Evolutionary conservation across 352 stramenopile genomes (phyloP).

Genomic region (Phytophthora fragariae): DNA sequence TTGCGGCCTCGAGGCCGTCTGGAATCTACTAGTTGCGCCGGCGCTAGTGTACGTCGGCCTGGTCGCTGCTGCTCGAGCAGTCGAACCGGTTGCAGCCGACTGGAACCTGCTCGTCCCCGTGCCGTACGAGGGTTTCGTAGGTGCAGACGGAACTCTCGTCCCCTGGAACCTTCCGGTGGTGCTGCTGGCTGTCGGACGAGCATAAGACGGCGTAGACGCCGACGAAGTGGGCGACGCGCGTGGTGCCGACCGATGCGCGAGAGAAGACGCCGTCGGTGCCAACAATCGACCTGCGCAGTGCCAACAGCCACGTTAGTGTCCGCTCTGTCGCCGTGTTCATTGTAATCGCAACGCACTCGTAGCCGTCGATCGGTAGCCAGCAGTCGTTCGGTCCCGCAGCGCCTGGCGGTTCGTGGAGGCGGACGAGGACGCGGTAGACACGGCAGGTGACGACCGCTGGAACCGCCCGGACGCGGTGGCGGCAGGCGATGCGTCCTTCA

Average conservation of each 20-base stretch:
- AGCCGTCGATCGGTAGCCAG: conserved; percentile 23
- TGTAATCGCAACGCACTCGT: conserved; percentile 28
- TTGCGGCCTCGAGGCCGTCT: conserved; percentile 17
- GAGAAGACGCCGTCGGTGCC: conserved; percentile 38
- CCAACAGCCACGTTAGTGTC: conserved; percentile 20
- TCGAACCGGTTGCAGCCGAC: conserved; percentile 18
- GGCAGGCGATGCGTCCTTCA: conserved; percentile 41
- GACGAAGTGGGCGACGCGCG: conserved; percentile 3
- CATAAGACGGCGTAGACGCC: conserved; percentile 35
- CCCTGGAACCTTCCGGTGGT: conserved; percentile 32
- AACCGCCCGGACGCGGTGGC: conserved; percentile 17
- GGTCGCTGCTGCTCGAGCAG: conserved; percentile 6
- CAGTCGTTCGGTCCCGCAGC: conserved; percentile 25
- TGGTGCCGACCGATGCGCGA: conserved; percentile 34
- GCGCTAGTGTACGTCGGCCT: conserved; percentile 17
- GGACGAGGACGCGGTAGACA: neutral
- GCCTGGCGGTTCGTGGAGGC: conserved; percentile 15
- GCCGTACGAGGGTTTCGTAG: conserved; percentile 35
- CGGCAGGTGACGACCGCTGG: conserved; percentile 18
- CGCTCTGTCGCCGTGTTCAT: neutral
- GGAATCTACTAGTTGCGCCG: conserved; percentile 26
- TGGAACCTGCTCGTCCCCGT: conserved; percentile 32
- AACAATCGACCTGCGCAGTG: conserved; percentile 33
- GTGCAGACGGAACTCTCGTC: conserved; percentile 34
- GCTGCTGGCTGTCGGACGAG: conserved; percentile 40